These are phyloP conservation scores for Alnus rubra DNA, from an alignment of 306 rosid genomes.

Conservation along the genomic window DNA sequence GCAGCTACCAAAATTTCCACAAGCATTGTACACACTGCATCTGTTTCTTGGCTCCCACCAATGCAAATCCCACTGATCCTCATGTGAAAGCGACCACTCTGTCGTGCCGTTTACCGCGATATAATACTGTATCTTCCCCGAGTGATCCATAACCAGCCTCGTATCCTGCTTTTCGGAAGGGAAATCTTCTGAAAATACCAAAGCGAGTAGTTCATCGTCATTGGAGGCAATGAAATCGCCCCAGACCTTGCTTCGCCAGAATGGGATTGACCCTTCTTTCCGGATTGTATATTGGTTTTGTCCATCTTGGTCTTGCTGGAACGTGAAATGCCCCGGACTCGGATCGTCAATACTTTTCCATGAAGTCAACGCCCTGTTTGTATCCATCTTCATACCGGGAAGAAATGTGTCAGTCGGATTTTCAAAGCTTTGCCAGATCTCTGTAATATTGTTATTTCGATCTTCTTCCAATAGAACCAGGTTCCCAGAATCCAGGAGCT, in stretches of 20 bases:
- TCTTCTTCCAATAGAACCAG: constrained; percentile 19
- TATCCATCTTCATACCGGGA: constrained; percentile 44
- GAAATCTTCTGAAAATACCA: too few species aligned
- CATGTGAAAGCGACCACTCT: background rate
- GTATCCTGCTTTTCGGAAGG: background rate
- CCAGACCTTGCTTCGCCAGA: constrained; percentile 22
- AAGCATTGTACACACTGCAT: background rate
- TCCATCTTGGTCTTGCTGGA: background rate
- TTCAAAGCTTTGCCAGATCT: constrained; percentile 49
- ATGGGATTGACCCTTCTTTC: background rate
- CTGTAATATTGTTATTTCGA: too few species aligned
- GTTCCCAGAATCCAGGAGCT: constrained; percentile 50
- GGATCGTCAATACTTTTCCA: constrained; percentile 36
- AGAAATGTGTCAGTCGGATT: constrained; percentile 54
- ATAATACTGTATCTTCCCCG: constrained; percentile 17
- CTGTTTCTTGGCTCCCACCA: constrained; percentile 25
- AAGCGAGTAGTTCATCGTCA: background rate
- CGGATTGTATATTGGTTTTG: background rate
- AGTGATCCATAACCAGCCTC: constrained; percentile 27
- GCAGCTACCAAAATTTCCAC: constrained; percentile 24
- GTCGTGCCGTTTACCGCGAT: background rate
- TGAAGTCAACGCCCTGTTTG: constrained; percentile 14
- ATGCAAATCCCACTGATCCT: accelerated
- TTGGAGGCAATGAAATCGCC: too few species aligned
- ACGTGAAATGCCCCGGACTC: background rate